Base-by-base conservation (phyloP, 2,329 filamentous ascomycete genomes). In the Domatiomyces globalis region DNA sequence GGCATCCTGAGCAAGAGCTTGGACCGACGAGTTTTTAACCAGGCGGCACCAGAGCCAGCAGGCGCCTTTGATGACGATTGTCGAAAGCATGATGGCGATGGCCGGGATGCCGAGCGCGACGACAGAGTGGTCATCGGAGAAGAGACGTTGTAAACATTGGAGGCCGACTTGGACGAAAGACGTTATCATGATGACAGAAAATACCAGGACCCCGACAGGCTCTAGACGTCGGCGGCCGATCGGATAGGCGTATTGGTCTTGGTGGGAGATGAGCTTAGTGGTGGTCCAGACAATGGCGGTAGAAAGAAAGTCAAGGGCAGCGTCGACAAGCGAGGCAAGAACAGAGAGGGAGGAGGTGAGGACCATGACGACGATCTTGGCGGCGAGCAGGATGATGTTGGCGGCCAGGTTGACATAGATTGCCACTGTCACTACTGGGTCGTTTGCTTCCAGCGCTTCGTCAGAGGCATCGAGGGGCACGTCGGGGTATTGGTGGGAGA, bases 11-110 rank as follows among this genome's bases (percentile, higher is more conserved):
- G 79, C 79, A 58, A 94, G 71, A 1, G 87, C 87, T 64, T 89
- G 86, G 4, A 94, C 87, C 55, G 83, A 87, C 2, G 84, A 88
- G 65, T 94, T 94, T 59, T 80, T 86, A 58, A 94, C 85, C 33
- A 92, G 67, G 5, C 87, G 84, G 65, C 86, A 94, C 85, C 85
- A 94, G 42, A 94, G 63, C 85, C 86, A 95, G 67, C 85, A 89
- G 8, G 79, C 69, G 18, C 84, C 80, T 66, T 94, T 94, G 66
- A 94, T 82, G 44, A 89, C 66, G 42, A 94, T 84, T 0, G 88
- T 94, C 42, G 77, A 73, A 4, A 82, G 69, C 87, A 95, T 94
- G 65, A 94, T 90, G 47, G 72, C 70, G 52, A 94, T 81, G 4
- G 87, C 84, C 0, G 86, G 78, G 15, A 81, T 62, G 0, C 83